Conservation (phyloP, 352 stramenopile species). For the Globisporangium sylvaticum region DNA sequence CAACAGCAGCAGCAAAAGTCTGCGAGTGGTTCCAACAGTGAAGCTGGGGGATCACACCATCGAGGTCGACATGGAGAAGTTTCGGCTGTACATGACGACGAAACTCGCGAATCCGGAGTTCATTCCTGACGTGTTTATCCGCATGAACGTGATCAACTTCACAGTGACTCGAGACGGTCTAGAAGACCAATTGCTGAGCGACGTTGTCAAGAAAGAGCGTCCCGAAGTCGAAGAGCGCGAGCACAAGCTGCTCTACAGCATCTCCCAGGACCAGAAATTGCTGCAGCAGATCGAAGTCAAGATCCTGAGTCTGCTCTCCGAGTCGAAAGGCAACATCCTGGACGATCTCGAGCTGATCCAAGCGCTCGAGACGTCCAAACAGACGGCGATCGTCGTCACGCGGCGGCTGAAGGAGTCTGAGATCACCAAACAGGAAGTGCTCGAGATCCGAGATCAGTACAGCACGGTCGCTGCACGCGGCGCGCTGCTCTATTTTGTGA, state of each 20-base stretch:
- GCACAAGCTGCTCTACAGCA: slow-evolving; percentile 81
- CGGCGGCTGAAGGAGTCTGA: slow-evolving; percentile 55
- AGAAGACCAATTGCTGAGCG: slow-evolving; percentile 86
- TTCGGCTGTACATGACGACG: slow-evolving; percentile 90
- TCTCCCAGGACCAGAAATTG: slow-evolving; percentile 86
- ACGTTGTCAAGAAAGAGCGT: slow-evolving; percentile 83
- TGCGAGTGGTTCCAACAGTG: slow-evolving; percentile 25
- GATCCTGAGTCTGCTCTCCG: slow-evolving; percentile 85
- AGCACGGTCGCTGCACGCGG: slow-evolving; percentile 43
- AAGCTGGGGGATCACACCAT: slow-evolving; percentile 74
- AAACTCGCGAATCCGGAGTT: slow-evolving; percentile 92
- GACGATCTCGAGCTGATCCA: slow-evolving; percentile 87
- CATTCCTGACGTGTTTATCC: slow-evolving; percentile 89
- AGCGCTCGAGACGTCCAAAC: slow-evolving; percentile 59
- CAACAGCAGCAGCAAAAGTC: neutral
- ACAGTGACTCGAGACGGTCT: slow-evolving; percentile 89
- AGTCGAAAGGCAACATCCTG: slow-evolving; percentile 87
- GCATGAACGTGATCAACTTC: slow-evolving; percentile 93
- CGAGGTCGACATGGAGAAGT: slow-evolving; percentile 59
- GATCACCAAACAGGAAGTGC: slow-evolving; percentile 51
- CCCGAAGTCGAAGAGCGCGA: slow-evolving; percentile 87
- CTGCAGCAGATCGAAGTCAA: slow-evolving; percentile 90
- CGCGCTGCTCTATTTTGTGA: slow-evolving; percentile 68
- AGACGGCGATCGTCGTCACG: slow-evolving; percentile 54
- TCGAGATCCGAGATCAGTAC: slow-evolving; percentile 67